Evolutionary conservation across 202 grass and related monocot genomes (phyloP), one percentile per base, ranked within the genome.

Genomic region (Dendrocalamus latiflorus): DNA sequence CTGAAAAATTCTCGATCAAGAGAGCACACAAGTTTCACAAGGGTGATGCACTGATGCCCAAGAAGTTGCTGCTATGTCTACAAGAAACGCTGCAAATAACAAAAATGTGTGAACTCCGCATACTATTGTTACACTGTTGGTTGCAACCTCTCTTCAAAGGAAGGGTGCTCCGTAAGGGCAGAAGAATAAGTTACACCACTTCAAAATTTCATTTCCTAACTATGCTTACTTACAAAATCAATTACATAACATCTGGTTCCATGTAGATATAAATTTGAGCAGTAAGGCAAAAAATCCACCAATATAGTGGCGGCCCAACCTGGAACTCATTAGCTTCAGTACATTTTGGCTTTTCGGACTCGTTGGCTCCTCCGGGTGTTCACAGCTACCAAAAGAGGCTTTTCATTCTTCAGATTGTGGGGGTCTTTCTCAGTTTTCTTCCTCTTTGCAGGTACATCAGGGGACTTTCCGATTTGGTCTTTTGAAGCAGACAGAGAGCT

Each of bases 281-380:
- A 65, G 58, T 57, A 57, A 45, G 47, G 25, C 37, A 64, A 77
- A 77, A 43, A 76, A 17, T 20, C 21, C 33, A 72, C 51, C 12
- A 36, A 3, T 60, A 8, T 9, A 20, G 10, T 13, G 41, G 65
- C 2, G 16, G 18, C 21, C 24, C 1, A 25, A 45, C 10, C 2
- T 74, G 22, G 1, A 79, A 75, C 45, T 44, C 63, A 85, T 25
- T 65, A 59, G 12, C 16, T 69, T 79, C 25, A 70, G 0, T 50
- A 81, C 4, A 51, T 8, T 59, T 86, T 86, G 8, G 72, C 72
- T 78, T 89, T 82, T 13, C 39, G 38, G 26, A 89, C 78, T 60
- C 83, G 48, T 20, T 77, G 57, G n/a, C 83, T 86, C 58, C 73
- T 89, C n/a, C 77, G 25, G 0, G 54, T 76, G 65, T 89, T 48